These are phyloP conservation scores for Phytopythium delawarense DNA, from an alignment of 352 stramenopile species.

Conservation along the genomic window DNA sequence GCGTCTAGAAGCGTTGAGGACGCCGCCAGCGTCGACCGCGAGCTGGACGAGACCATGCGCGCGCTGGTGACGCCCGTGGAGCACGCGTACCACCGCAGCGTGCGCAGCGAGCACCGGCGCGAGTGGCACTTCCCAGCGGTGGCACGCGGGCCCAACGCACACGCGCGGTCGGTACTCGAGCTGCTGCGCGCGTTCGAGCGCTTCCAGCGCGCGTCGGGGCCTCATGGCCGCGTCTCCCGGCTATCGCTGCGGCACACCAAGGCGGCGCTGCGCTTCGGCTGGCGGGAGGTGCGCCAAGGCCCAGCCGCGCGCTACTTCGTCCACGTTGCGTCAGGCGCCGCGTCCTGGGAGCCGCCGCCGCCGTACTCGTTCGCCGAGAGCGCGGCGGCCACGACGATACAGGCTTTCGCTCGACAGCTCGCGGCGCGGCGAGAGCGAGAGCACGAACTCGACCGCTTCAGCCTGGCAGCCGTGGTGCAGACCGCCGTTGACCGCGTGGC, in stretches of 20 bases:
- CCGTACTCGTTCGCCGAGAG: conserved; percentile 69
- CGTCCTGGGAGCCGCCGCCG: conserved; percentile 48
- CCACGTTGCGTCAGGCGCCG: conserved; percentile 33
- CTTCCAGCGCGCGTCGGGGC: conserved; percentile 19
- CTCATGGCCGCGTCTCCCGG: conserved; percentile 14
- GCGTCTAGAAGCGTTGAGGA: background rate
- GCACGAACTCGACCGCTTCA: conserved; percentile 28
- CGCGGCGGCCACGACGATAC: conserved; percentile 54
- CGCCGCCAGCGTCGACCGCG: background rate
- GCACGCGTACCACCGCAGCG: conserved; percentile 47
- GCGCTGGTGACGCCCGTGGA: conserved; percentile 8
- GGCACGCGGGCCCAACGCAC: conserved; percentile 43
- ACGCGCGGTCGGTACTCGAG: conserved; percentile 38
- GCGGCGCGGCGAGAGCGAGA: conserved; percentile 28
- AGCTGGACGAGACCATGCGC: background rate
- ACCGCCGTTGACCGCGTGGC: conserved; percentile 18
- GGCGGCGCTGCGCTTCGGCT: conserved; percentile 61
- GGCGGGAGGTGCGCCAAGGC: conserved; percentile 29
- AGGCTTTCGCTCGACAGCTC: conserved; percentile 50
- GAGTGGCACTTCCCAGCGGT: conserved; percentile 48
- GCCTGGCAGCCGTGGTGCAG: conserved; percentile 40
- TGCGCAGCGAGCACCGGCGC: conserved; percentile 38
- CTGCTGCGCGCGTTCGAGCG: conserved; percentile 33
- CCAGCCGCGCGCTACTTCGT: conserved; percentile 34
- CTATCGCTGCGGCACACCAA: conserved; percentile 45